Conservation (phyloP, 2,329 filamentous ascomycete genomes). For the Paecilomyces niveus region DNA sequence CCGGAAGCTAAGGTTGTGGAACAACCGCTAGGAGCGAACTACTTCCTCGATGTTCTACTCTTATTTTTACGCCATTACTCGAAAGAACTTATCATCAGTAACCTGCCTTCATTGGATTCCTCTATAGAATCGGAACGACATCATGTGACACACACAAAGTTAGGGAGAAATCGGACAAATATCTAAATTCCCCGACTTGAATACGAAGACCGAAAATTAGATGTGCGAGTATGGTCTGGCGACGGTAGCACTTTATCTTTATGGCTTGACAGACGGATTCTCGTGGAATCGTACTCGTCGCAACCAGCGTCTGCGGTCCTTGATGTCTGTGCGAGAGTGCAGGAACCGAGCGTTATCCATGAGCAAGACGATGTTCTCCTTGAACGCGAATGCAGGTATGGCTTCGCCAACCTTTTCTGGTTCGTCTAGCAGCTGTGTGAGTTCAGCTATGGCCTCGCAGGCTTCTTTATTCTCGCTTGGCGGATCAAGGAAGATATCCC, state of each 20-base stretch:
- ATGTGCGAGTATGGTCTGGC: not conserved
- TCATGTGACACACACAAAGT: not conserved
- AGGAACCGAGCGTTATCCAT: conserved; percentile 7
- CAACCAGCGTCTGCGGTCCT: conserved; percentile 6
- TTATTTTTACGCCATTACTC: not conserved
- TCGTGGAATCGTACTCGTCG: conserved; percentile 4
- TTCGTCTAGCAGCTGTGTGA: conserved; percentile 1
- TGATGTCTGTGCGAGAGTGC: conserved; percentile 7
- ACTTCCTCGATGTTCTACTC: not conserved
- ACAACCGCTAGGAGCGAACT: too few species aligned
- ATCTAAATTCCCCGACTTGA: not conserved
- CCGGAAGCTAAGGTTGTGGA: too few species aligned
- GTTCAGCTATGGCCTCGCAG: conserved; percentile 1
- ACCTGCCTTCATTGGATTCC: not conserved
- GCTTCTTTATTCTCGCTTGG: conserved; percentile 1
- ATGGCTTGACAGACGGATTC: not conserved
- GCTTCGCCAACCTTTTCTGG: conserved; percentile 1
- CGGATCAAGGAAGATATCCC: conserved; percentile 5
- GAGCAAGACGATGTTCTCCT: conserved; percentile 7
- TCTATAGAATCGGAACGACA: not conserved
- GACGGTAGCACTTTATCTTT: not conserved
- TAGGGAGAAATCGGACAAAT: not conserved
- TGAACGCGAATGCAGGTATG: conserved; percentile 2
- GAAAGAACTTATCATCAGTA: not conserved
- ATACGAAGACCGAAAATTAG: not conserved